Base-by-base conservation (phyloP, 1,284 basidiomycete genomes). In the Melampsora americana region DNA sequence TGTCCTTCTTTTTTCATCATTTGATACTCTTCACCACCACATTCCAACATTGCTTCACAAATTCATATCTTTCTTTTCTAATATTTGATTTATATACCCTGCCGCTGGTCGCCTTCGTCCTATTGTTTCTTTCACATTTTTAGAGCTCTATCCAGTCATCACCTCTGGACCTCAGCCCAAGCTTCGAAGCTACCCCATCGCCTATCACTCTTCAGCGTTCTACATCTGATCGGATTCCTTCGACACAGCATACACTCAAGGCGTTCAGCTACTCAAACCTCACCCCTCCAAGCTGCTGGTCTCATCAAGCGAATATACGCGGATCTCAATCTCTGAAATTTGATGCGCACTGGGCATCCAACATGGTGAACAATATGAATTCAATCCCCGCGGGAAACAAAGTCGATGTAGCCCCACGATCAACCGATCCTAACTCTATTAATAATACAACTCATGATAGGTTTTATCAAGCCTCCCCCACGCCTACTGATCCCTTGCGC, bases 321-420 rank as follows among this genome's bases (percentile, higher is more conserved):
- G 39, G 70, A 42, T 64, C 64, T 35, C 70, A 66, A 64, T 73
- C 70, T 66, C 50, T 73, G 61, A 73, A 66, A 59, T 56, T 62
- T 18, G 62, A 73, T 39, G 62, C 61, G 56, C 64, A 50, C 50
- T 73, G 61, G 61, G 70, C 46, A 39, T 28, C 62, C 44, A 53
- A 48, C 64, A 26, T 50, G n/a, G 46, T 53, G 35, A 66, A 32
- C 26, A 56, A 23, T 26, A 4, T 35, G 39, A 48, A 69, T 28
- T 2, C 20, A 30, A 39, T 1, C 42, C 20, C 61, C 48, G 30
- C 46, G 35, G 32, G 28, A 26, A 65, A 30, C n/a, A 6, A 20
- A n/a, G 56, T 65, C 30, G 60, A 64, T 11, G 18, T 64, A 18
- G 28, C 42, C 20, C 28, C 53, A 59, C 28, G 23, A 59, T 59